Evolutionary conservation across 495 filamentous ascomycete genomes (phyloP).

Genomic region (Aspergillus saccharolyticus): DNA sequence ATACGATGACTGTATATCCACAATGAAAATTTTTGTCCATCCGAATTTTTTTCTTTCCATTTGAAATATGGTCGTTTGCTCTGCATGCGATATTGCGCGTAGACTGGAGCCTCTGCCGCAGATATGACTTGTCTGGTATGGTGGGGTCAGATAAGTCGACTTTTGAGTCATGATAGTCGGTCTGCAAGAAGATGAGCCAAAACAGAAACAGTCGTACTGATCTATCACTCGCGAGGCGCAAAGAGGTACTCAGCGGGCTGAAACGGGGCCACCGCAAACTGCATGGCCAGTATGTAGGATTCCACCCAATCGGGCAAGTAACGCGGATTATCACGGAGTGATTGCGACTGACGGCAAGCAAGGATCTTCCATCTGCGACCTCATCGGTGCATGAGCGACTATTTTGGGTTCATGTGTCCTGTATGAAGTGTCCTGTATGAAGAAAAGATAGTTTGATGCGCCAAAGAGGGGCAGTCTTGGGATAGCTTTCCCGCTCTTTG

Average conservation of each 20-base stretch:
- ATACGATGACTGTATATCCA: background rate
- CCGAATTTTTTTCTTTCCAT: background rate
- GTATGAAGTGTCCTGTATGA: background rate
- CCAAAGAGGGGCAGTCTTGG: background rate
- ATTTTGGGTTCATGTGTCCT: background rate
- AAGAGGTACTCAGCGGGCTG: background rate
- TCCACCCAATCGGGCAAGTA: conserved; percentile 14
- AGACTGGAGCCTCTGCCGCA: background rate
- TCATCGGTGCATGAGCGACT: background rate
- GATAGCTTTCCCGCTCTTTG: background rate
- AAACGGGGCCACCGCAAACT: background rate
- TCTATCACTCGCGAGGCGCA: background rate
- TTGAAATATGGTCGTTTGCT: background rate
- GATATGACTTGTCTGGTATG: background rate
- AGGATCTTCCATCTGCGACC: too few species aligned
- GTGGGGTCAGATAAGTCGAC: background rate
- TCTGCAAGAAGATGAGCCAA: background rate
- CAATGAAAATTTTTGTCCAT: background rate
- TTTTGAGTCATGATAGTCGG: background rate
- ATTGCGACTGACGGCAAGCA: conserved; percentile 8
- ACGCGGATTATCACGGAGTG: conserved; percentile 14
- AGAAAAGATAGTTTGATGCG: background rate
- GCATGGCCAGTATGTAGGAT: conserved; percentile 16
- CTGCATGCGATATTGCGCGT: background rate
- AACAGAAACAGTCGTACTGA: background rate